A percentile compares a stretch with the other conserved stretches of the same genome.
These are phyloP conservation scores for Solanum stenotomum DNA, from an alignment of 257 asterid genomes.

Conservation along the genomic window DNA sequence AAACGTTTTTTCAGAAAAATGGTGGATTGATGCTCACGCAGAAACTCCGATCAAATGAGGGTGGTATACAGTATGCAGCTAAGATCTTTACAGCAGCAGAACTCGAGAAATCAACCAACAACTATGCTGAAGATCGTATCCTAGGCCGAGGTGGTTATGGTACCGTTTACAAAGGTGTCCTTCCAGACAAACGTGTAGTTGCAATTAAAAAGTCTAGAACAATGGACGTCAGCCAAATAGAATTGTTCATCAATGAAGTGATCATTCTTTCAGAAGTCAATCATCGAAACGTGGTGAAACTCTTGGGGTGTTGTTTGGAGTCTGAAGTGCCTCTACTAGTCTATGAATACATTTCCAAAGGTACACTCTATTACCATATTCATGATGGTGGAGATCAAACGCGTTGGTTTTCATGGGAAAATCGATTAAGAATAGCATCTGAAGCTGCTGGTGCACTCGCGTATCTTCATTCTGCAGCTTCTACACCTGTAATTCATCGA, in stretches of 20 bases:
- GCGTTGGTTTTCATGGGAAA: neutral
- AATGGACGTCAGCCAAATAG: neutral
- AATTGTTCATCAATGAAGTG: neutral
- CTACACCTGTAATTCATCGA: neutral
- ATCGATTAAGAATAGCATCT: neutral
- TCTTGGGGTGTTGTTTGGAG: neutral
- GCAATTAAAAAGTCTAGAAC: neutral
- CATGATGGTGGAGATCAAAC: neutral
- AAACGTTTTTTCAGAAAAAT: neutral
- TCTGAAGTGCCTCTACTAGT: neutral
- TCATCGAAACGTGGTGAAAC: neutral
- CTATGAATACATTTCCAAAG: neutral
- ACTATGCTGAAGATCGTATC: neutral
- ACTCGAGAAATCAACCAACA: neutral
- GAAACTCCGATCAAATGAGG: neutral
- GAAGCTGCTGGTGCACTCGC: slow-evolving; percentile 1
- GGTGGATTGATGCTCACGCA: neutral
- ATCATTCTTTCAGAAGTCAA: neutral
- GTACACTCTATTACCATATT: neutral
- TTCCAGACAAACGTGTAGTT: neutral
- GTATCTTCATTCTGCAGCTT: slow-evolving; percentile 4
- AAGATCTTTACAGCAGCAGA: neutral
- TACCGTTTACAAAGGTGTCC: neutral
- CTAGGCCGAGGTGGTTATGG: neutral
- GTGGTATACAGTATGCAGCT: neutral